phyloP scores from a whole-genome alignment of 163 green algal genomes.

The Scenedesmus sp. region DNA sequence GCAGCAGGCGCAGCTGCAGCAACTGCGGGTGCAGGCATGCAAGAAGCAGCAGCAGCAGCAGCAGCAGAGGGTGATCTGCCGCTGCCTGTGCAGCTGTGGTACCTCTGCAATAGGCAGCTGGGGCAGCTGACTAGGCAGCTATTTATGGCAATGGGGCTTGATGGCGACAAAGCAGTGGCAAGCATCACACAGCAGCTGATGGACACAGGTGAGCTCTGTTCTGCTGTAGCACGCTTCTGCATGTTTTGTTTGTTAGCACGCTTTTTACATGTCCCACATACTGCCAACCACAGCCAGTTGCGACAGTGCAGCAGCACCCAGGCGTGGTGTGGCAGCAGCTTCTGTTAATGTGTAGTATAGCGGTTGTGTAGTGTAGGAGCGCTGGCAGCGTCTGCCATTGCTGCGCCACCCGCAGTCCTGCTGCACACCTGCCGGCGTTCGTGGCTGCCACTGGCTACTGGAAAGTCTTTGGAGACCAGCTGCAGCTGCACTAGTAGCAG shows the following conservation, averaged over 20 bases:
- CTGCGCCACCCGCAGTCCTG: too few relatives aligned
- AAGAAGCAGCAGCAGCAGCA: not conserved
- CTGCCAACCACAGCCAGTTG: too few relatives aligned
- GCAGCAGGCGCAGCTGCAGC: not conserved
- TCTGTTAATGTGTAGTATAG: too few relatives aligned
- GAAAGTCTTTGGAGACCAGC: not conserved
- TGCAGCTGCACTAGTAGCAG: not conserved
- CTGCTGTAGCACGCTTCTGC: not conserved
- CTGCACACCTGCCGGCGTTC: too few relatives aligned
- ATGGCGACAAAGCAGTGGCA: not conserved
- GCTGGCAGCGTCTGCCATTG: not conserved
- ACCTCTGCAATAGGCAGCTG: not conserved
- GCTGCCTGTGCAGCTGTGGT: conserved; percentile 1
- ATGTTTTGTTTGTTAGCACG: not conserved
- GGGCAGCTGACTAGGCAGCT: not conserved
- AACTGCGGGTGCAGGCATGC: not conserved
- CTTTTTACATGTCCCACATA: too few relatives aligned
- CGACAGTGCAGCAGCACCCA: too few relatives aligned
- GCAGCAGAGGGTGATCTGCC: not conserved
- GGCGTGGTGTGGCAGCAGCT: too few relatives aligned
- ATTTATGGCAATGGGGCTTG: not conserved
- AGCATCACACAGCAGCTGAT: not conserved
- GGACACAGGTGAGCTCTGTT: not conserved
- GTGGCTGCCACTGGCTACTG: too few relatives aligned
- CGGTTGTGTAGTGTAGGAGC: too few relatives aligned